These are phyloP conservation scores for Aspergillus latus DNA, from an alignment of 2,329 filamentous ascomycete genomes.

Conservation along the genomic window DNA sequence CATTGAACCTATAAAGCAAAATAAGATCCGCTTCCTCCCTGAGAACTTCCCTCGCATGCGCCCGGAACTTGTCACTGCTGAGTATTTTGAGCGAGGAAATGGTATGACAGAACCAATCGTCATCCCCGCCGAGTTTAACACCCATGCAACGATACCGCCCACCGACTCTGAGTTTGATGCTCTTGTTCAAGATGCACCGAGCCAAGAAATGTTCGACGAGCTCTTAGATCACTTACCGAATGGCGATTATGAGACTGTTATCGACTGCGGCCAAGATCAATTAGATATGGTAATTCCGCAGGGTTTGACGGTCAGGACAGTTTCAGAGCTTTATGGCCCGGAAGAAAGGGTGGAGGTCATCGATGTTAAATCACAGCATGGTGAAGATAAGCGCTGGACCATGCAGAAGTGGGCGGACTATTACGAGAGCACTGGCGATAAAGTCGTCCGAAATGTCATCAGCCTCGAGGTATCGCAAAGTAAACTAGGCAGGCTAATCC, in stretches of 20 bases:
- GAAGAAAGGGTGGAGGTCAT: conserved; percentile 66
- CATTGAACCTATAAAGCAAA: conserved; percentile 66
- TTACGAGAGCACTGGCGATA: conserved; percentile 60
- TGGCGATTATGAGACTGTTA: conserved; percentile 42
- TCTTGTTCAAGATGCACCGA: conserved; percentile 36
- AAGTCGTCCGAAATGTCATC: conserved; percentile 67
- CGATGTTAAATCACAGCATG: conserved; percentile 68
- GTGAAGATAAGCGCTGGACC: conserved; percentile 64
- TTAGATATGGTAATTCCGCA: conserved; percentile 68
- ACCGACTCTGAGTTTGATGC: conserved; percentile 27
- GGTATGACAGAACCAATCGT: conserved; percentile 68
- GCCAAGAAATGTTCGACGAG: conserved; percentile 43
- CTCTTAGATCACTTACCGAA: conserved; percentile 33
- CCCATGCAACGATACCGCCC: conserved; percentile 44
- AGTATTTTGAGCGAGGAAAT: conserved; percentile 62
- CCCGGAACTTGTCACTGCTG: conserved; percentile 62
- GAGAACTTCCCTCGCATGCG: conserved; percentile 65
- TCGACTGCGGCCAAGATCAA: conserved; percentile 63
- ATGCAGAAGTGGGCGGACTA: conserved; percentile 68
- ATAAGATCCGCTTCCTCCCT: conserved; percentile 59
- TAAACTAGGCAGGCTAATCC: conserved; percentile 60
- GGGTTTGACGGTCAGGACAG: conserved; percentile 62
- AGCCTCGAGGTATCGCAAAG: conserved; percentile 67
- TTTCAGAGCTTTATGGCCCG: conserved; percentile 63
- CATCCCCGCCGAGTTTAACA: conserved; percentile 63